Evolutionary conservation across 176 grass and related monocot genomes (phyloP), one percentile per base, ranked within the genome.

Genomic region (Bonia amplexicaulis): DNA sequence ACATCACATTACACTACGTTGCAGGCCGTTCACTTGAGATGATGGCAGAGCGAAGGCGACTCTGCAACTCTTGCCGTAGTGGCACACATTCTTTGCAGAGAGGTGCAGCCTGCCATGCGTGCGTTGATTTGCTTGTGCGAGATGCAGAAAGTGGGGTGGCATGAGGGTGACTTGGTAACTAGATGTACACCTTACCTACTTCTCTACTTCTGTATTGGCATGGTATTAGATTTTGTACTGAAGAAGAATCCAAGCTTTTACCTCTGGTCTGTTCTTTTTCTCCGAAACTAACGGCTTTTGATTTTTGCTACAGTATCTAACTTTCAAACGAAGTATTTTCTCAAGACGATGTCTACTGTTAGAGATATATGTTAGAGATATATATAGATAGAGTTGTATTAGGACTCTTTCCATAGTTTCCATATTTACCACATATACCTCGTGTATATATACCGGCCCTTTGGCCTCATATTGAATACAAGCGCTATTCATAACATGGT

Each of bases 21-120:
- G n/a, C 25, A 73, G 35, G 45, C 7, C 48, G 13, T 14, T 6
- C 16, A 40, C 26, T 15, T 37, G 25, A 41, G n/a, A 27, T 41
- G 78, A 29, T 66, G 69, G 77, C 78, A 48, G 78, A 25, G 40
- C n/a, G 85, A 87, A 71, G 78, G 78, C 85, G 85, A 87, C 79
- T 11, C 85, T 16, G 85, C 85, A 82, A 82, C 85, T 54, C 79
- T 73, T 51, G 71, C 71, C 44, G 70, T 73, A 17, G 70, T 12
- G 58, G 58, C 45, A 16, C 71, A 52, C 15, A 23, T 19, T 46
- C 47, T 25, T 49, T 14, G 9, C 23, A 31, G 29, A 63, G 60
- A 29, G 60, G 29, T 19, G 29, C 29, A 17, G 63, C 14, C 63
- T 4, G 63, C 63, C 31, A 79, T 62, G 84, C 74, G n/a, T 55